Percentiles rank a stretch among this genome's conserved stretches.
Evolutionary conservation across 208 protist genomes (phyloP).

Genomic region (Crithidia thermophila): DNA sequence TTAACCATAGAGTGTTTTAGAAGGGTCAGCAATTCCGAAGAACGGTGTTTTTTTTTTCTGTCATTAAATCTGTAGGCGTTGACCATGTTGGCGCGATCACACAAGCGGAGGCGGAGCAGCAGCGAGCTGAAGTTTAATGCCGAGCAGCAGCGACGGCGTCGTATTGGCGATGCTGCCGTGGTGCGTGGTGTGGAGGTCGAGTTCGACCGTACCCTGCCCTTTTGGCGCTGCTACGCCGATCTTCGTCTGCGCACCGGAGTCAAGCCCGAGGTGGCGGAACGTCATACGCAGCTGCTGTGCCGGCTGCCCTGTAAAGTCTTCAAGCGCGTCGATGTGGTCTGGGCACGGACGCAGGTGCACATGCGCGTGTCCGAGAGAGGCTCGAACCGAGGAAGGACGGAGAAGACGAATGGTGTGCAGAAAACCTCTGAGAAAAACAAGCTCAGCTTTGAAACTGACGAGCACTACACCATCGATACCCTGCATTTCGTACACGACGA

Average conservation of each 20-base stretch:
- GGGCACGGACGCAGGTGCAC: slow-evolving; percentile 49
- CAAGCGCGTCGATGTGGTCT: slow-evolving; percentile 67
- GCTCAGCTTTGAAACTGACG: neutral
- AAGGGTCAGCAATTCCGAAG: no score
- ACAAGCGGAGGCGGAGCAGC: slow-evolving; percentile 1
- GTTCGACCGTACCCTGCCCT: slow-evolving; percentile 68
- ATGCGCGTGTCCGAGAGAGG: slow-evolving; percentile 9
- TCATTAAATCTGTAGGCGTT: neutral
- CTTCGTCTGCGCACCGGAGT: slow-evolving; percentile 25
- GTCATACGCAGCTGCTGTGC: slow-evolving; percentile 34
- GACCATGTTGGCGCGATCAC: neutral
- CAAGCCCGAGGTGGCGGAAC: slow-evolving; percentile 36
- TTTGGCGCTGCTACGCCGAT: slow-evolving; percentile 68
- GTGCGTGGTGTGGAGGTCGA: slow-evolving; percentile 48
- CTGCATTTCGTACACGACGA: slow-evolving; percentile 83
- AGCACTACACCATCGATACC: slow-evolving; percentile 42
- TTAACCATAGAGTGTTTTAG: no score
- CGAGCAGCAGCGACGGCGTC: neutral
- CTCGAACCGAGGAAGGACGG: neutral
- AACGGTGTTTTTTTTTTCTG: slow-evolving; percentile 19
- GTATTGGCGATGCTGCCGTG: slow-evolving; percentile 39
- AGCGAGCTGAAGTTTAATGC: slow-evolving; percentile 3
- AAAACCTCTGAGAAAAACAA: neutral
- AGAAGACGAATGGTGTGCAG: neutral
- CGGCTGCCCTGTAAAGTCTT: slow-evolving; percentile 58